Conservation (phyloP, 805 yeast genomes). For the Candida glaebosa region DNA sequence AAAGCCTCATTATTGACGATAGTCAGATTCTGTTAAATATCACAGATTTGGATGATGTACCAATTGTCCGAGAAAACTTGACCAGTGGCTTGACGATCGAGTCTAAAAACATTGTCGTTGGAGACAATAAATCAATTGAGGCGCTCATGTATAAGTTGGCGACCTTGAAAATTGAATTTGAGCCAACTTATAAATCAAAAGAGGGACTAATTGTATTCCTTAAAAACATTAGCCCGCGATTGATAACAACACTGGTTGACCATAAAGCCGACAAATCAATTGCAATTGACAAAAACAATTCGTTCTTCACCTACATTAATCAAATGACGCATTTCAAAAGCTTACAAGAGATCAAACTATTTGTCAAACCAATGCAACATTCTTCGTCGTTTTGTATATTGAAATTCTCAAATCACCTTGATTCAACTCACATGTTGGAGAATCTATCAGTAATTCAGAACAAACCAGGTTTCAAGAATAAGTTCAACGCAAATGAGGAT, state of each 20-base stretch:
- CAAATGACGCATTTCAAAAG: conserved; percentile 3
- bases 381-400: conserved; percentile 14
- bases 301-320: conserved; percentile 1
- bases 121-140: conserved; percentile 6
- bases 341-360: conserved; percentile 3
- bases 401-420: conserved; percentile 30
- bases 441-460: conserved; percentile 12
- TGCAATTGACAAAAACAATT: neutral
- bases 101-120: neutral
- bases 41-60: neutral
- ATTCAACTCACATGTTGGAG: conserved; percentile 25
- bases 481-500: conserved; percentile 23
- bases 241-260: conserved; percentile 13
- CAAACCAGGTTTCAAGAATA: conserved; percentile 13
- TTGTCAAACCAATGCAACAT: neutral
- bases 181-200: conserved; percentile 37
- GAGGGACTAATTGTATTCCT: conserved; percentile 56
- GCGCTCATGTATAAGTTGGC: conserved; percentile 7
- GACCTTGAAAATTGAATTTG: conserved; percentile 5
- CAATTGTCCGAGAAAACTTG: neutral
- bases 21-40: neutral
- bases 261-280: neutral
- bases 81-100: neutral
- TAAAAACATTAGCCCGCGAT: conserved; percentile 41
- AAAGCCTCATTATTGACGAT: neutral